Conservation (phyloP, 139 green algal genomes). For the Zygnema circumcarinatum region DNA sequence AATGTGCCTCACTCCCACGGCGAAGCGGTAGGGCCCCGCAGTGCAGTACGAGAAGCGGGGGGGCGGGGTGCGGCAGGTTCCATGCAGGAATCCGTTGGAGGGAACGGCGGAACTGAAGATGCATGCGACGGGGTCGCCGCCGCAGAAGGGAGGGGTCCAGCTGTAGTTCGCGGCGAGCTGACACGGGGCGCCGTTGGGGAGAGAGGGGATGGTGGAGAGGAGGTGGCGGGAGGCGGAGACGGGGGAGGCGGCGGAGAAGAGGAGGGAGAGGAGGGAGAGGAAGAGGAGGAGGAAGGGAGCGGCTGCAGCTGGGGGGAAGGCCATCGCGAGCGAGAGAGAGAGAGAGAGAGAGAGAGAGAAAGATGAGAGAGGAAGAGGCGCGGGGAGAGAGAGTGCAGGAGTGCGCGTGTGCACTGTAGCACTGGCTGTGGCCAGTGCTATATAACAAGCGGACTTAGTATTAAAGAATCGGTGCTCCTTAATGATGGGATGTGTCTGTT, state of each 20-base stretch:
- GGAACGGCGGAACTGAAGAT: not conserved
- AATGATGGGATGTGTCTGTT: too few species aligned
- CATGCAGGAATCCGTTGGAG: not conserved
- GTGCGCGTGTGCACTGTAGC: too few species aligned
- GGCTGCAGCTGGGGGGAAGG: not conserved
- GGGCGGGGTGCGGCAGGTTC: not conserved
- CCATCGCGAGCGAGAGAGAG: not conserved
- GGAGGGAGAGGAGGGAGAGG: not conserved
- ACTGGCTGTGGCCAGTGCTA: too few species aligned
- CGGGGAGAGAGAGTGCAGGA: too few species aligned
- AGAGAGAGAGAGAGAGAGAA: not conserved
- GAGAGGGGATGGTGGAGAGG: not conserved
- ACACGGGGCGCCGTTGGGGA: not conserved
- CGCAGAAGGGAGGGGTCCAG: not conserved
- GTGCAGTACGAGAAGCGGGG: not conserved
- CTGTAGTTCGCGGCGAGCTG: not conserved
- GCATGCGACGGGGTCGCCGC: not conserved
- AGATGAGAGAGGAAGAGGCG: not conserved
- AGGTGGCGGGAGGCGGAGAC: too few species aligned
- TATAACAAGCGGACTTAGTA: too few species aligned
- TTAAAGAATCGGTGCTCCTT: too few species aligned
- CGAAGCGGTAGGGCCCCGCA: not conserved
- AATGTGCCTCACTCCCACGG: not conserved
- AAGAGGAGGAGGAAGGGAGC: not conserved
- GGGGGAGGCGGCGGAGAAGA: not conserved